Conservation (phyloP, 1,284 basidiomycete species). For the Ceratobasidium sp. region DNA sequence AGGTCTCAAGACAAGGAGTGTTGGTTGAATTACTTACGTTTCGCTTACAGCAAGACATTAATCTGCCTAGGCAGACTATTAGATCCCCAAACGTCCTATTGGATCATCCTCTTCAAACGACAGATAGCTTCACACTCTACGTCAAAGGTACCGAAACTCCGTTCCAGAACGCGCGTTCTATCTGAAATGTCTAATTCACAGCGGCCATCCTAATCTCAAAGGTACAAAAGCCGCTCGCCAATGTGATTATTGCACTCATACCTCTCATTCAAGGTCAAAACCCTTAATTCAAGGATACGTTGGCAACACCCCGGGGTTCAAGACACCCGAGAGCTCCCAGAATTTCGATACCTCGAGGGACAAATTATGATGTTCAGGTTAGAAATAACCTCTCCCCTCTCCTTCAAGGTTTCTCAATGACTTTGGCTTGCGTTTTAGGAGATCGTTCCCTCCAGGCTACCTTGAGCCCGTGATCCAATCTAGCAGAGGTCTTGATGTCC, state of each 20-base stretch:
- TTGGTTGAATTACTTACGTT: background rate
- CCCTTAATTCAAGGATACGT: conserved; percentile 5
- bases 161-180: too few relatives aligned
- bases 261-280: background rate
- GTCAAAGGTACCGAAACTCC: background rate
- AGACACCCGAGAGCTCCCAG: background rate
- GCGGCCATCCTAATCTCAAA: conserved; percentile 5
- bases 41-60: background rate
- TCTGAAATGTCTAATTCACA: background rate
- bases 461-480: background rate
- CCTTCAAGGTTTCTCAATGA: background rate
- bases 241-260: background rate
- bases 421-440: background rate
- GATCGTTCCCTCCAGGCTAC: background rate
- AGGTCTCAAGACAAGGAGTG: background rate
- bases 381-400: background rate
- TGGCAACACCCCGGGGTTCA: background rate
- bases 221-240: background rate
- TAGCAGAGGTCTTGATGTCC: background rate
- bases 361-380: background rate
- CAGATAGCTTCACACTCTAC: conserved; percentile 6
- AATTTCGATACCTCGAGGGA: conserved; percentile 2
- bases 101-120: background rate
- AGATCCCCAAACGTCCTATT: background rate
- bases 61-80: background rate